Evolutionary conservation across 2,329 filamentous ascomycete genomes (phyloP).

Genomic region (Colletotrichum orchidophilum): DNA sequence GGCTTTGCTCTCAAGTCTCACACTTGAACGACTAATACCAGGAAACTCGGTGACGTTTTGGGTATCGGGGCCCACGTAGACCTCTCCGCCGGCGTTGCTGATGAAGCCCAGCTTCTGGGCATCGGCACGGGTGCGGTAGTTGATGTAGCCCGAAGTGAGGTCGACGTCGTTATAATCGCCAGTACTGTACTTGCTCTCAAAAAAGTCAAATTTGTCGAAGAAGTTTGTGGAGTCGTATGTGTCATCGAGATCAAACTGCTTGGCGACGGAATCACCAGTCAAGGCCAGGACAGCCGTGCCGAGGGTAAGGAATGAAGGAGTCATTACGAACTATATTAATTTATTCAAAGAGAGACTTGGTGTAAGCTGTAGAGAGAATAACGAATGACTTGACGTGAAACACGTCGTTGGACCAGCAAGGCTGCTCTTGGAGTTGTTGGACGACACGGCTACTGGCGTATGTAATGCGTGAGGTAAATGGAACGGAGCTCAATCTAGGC

Average conservation of each 20-base stretch:
- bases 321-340: slow-evolving; percentile 45
- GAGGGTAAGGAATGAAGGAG: slow-evolving; percentile 51
- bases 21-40: slow-evolving; percentile 59
- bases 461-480: slow-evolving; percentile 16
- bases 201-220: slow-evolving; percentile 58
- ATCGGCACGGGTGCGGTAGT: slow-evolving; percentile 53
- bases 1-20: slow-evolving; percentile 72
- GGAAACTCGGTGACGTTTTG: slow-evolving; percentile 35
- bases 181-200: slow-evolving; percentile 38
- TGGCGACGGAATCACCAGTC: slow-evolving; percentile 44
- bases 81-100: slow-evolving; percentile 41
- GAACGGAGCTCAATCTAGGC: not conserved
- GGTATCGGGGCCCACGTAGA: slow-evolving; percentile 51
- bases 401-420: slow-evolving; percentile 54
- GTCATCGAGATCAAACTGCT: slow-evolving; percentile 50
- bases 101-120: slow-evolving; percentile 49
- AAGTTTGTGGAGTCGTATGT: slow-evolving; percentile 54
- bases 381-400: slow-evolving; percentile 54
- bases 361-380: slow-evolving; percentile 21
- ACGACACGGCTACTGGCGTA: slow-evolving; percentile 20
- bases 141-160: slow-evolving; percentile 72
- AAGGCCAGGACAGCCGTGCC: slow-evolving; percentile 50
- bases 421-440: slow-evolving; percentile 38
- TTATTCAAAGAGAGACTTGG: slow-evolving; percentile 41
- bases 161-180: slow-evolving; percentile 50